A percentile compares a stretch with the other conserved stretches of the same genome.
Evolutionary conservation across 345 rosid genomes (phyloP).

Genomic region (Rhodamnia argentea): DNA sequence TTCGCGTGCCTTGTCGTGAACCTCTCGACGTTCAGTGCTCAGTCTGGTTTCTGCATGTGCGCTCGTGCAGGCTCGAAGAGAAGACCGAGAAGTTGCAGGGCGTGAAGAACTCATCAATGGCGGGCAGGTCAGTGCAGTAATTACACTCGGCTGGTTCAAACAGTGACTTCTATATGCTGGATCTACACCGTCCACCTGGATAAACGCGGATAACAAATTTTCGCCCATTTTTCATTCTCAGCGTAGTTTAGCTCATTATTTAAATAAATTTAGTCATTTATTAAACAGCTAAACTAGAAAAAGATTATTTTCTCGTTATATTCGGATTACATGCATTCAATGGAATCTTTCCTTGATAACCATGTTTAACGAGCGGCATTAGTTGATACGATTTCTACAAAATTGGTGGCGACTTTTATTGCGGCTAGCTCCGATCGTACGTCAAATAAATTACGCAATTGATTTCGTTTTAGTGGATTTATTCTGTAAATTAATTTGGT

Average conservation of each 20-base stretch:
- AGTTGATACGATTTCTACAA: too few species aligned
- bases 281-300: neutral
- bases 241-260: neutral
- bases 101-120: slow-evolving; percentile 40
- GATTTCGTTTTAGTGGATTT: too few species aligned
- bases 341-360: neutral
- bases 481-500: too few species aligned
- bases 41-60: neutral
- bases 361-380: too few species aligned
- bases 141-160: neutral
- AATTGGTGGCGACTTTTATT: too few species aligned
- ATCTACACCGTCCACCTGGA: slow-evolving; percentile 1
- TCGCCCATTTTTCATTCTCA: neutral
- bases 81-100: slow-evolving; percentile 14
- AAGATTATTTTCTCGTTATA: neutral
- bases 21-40: neutral
- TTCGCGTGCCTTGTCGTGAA: neutral
- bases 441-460: too few species aligned
- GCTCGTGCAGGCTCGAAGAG: neutral
- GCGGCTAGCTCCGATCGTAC: too few species aligned
- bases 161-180: neutral
- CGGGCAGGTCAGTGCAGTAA: slow-evolving; percentile 33
- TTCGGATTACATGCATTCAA: neutral
- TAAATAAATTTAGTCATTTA: neutral
- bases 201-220: neutral